Percentiles rank a stretch among this genome's conserved stretches.
These are phyloP conservation scores for Aciculoconidium aculeatum DNA, from an alignment of 805 yeast genomes.

Conservation along the genomic window DNA sequence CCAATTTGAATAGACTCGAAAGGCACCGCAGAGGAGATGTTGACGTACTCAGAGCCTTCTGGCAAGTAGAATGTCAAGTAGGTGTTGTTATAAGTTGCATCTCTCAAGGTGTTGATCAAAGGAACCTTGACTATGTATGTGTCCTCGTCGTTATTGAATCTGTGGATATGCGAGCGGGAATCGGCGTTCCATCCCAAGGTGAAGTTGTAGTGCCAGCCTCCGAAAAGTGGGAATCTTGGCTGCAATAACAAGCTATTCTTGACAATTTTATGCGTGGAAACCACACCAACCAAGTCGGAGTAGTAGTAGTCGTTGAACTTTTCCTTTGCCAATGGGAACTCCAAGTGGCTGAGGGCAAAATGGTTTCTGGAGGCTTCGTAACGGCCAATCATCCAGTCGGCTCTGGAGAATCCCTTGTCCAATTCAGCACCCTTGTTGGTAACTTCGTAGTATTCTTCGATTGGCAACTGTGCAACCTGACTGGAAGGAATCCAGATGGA, in stretches of 20 bases:
- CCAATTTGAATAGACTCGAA: constrained; percentile 25
- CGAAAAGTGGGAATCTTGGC: constrained; percentile 93
- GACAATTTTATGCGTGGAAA: constrained; percentile 60
- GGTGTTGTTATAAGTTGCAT: constrained; percentile 61
- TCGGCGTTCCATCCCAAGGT: constrained; percentile 88
- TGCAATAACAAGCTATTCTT: constrained; percentile 49
- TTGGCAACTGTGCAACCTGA: constrained; percentile 61
- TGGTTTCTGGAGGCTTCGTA: constrained; percentile 42
- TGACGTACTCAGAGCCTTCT: constrained; percentile 67
- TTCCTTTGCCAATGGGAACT: constrained; percentile 44
- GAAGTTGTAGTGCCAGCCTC: constrained; percentile 94
- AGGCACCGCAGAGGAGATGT: constrained; percentile 51
- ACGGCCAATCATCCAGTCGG: constrained; percentile 63
- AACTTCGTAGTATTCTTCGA: constrained; percentile 83
- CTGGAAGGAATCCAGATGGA: constrained; percentile 84
- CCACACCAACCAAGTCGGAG: constrained; percentile 90
- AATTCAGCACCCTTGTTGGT: constrained; percentile 71
- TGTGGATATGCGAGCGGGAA: constrained; percentile 47
- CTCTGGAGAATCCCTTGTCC: constrained; percentile 68
- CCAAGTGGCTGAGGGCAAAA: constrained; percentile 58
- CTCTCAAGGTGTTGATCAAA: constrained; percentile 63
- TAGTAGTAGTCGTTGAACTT: constrained; percentile 56
- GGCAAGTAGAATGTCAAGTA: constrained; percentile 68
- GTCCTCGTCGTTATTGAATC: constrained; percentile 32
- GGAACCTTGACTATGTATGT: constrained; percentile 63